Base-by-base conservation (phyloP, 768 basidiomycete species). In the Tephrocybe sp. region DNA sequence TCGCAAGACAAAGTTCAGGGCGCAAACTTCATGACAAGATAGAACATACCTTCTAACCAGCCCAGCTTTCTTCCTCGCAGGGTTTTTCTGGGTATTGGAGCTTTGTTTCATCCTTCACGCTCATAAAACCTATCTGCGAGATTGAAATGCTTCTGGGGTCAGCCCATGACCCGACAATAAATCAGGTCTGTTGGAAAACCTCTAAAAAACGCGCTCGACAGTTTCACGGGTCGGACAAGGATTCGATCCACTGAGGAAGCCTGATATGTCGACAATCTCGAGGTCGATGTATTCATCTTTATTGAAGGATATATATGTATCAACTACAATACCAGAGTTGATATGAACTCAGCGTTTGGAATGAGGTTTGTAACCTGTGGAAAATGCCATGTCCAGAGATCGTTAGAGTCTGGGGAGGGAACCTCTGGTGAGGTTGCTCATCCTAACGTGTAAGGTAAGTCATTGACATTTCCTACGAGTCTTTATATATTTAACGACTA, bases 11-110 rank as follows among this genome's bases (percentile, higher is more conserved):
- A 36, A 36, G 4, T 15, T 36, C 15, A 15, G 7, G 6, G 34
- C 15, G 4, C 34, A 15, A n/a, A 15, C n/a, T n/a, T n/a, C n/a
- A 36, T 4, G 34, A 4, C 9, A 12, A n/a, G 15, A 36, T 15
- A 28, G 23, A 21, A 15, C 24, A 17, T 3, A 43, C 42, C n/a
- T 43, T 43, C 25, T 43, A 43, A 15, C 42, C 42, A 43, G 42
- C 42, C 42, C 42, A 43, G 26, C 42, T 43, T 43, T 24, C 42
- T 28, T 43, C 42, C 24, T 43, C 42, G 12, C 26, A 24, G 14
- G n/a, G 6, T 20, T 43, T 43, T n/a, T 21, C 42, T 7, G 3
- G 42, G 15, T 43, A 43, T 26, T n/a, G 24, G 3, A 25, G 42
- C 24, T 43, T 43, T 4, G 42, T 28, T 28, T 43, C 26, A 3